Conservation (phyloP, 805 yeast genomes). For the Teunomyces cretensis region DNA sequence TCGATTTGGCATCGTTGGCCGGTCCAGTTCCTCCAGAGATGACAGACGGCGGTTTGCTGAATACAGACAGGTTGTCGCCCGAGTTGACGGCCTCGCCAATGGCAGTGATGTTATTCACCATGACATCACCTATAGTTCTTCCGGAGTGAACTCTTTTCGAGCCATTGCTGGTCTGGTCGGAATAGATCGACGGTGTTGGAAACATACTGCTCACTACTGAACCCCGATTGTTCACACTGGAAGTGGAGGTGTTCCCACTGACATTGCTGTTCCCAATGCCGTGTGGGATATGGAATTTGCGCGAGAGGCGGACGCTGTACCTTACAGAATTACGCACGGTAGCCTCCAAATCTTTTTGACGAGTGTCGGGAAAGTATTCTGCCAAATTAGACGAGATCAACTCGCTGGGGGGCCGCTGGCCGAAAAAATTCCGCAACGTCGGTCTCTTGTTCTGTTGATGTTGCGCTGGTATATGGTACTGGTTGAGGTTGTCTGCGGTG, state of each 20-base stretch:
- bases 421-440: constrained; percentile 55
- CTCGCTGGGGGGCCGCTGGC: constrained; percentile 92
- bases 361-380: constrained; percentile 88
- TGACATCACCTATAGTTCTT: constrained; percentile 64
- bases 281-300: constrained; percentile 28
- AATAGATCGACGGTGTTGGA: neutral
- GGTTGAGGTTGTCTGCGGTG: constrained; percentile 13
- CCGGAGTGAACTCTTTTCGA: constrained; percentile 5
- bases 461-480: constrained; percentile 26
- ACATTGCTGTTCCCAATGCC: neutral
- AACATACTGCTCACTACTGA: neutral
- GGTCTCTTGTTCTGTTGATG: constrained; percentile 8
- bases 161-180: constrained; percentile 1
- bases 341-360: constrained; percentile 65
- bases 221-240: constrained; percentile 5
- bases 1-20: constrained; percentile 18
- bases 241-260: constrained; percentile 4
- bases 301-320: constrained; percentile 64
- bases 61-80: constrained; percentile 26
- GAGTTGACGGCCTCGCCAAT: constrained; percentile 45
- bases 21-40: constrained; percentile 14
- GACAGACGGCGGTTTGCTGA: constrained; percentile 27
- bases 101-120: constrained; percentile 55
- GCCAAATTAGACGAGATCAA: constrained; percentile 84
- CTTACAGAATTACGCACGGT: constrained; percentile 84